phyloP scores from a whole-genome alignment of 495 filamentous ascomycete species.

The Hypoxylon crocopeplum region DNA sequence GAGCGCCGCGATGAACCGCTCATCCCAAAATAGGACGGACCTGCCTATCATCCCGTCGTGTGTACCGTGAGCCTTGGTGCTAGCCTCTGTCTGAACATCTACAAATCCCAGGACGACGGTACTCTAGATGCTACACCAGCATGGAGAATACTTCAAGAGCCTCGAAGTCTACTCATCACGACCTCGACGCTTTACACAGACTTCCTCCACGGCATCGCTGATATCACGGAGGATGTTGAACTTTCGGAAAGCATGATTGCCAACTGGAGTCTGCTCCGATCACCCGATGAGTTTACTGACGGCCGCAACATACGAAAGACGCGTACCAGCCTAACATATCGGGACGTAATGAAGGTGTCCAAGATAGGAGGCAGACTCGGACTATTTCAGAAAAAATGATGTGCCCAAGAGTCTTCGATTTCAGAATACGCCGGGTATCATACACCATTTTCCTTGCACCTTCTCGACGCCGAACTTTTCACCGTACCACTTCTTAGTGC shows the following conservation, averaged over 20 bases:
- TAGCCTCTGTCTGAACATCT: conserved; percentile 78
- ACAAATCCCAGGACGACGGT: conserved; percentile 65
- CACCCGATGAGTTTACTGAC: conserved; percentile 58
- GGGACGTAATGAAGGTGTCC: conserved; percentile 88
- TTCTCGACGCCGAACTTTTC: conserved; percentile 75
- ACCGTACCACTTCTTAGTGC: conserved; percentile 81
- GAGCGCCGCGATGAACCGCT: conserved; percentile 18
- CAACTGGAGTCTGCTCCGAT: conserved; percentile 83
- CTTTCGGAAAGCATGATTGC: conserved; percentile 68
- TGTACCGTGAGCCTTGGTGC: conserved; percentile 88
- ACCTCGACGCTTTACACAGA: conserved; percentile 70
- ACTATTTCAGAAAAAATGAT: conserved; percentile 57
- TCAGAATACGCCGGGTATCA: conserved; percentile 82
- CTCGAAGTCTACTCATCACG: conserved; percentile 80
- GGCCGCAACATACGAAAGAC: conserved; percentile 69
- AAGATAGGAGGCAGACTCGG: conserved; percentile 73
- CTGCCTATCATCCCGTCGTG: conserved; percentile 84
- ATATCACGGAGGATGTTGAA: conserved; percentile 64
- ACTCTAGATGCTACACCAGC: conserved; percentile 52
- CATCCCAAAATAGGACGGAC: conserved; percentile 64
- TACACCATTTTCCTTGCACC: conserved; percentile 74
- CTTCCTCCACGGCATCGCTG: conserved; percentile 78
- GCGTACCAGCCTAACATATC: conserved; percentile 87
- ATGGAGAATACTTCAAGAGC: conserved; percentile 85
- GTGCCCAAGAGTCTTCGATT: conserved; percentile 1